phyloP scores from a whole-genome alignment of 352 stramenopile genomes.

The Phytophthora macrochlamydospora region DNA sequence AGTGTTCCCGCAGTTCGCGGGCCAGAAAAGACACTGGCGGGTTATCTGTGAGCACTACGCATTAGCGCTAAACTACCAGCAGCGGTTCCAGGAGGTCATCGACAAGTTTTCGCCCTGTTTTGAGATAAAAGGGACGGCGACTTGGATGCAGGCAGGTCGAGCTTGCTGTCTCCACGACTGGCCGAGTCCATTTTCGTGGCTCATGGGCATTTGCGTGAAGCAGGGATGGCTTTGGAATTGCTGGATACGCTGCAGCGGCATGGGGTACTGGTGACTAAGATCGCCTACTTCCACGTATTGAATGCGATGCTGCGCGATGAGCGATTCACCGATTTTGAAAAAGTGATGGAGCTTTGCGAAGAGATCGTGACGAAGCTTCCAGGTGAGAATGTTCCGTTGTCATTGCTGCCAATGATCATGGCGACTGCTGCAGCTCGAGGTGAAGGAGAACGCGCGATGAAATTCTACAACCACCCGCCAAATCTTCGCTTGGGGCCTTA shows the following conservation, averaged over 20 bases:
- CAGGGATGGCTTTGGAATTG: constrained; percentile 33
- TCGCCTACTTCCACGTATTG: constrained; percentile 67
- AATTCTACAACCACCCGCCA: constrained; percentile 52
- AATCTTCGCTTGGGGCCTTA: constrained; percentile 46
- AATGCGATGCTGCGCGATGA: constrained; percentile 63
- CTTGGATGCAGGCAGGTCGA: neutral
- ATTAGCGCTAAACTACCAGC: constrained; percentile 48
- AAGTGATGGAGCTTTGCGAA: constrained; percentile 57
- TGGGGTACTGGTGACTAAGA: constrained; percentile 45
- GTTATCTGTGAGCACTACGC: constrained; percentile 65
- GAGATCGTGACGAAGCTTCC: constrained; percentile 48
- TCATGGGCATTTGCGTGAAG: constrained; percentile 53
- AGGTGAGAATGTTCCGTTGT: constrained; percentile 49
- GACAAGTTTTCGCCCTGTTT: constrained; percentile 43
- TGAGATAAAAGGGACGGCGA: neutral
- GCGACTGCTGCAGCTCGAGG: constrained; percentile 59
- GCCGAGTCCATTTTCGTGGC: constrained; percentile 58
- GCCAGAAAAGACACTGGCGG: constrained; percentile 42
- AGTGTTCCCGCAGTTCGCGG: constrained; percentile 55
- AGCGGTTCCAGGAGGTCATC: constrained; percentile 62
- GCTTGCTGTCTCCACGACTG: constrained; percentile 46
- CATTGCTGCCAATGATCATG: constrained; percentile 61
- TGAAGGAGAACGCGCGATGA: constrained; percentile 63
- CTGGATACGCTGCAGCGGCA: constrained; percentile 38
- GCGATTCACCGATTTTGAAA: constrained; percentile 48